Evolutionary conservation across 495 filamentous ascomycete genomes (phyloP), one percentile per base, ranked within the genome.

Genomic region (Hypoxylon trugodes): DNA sequence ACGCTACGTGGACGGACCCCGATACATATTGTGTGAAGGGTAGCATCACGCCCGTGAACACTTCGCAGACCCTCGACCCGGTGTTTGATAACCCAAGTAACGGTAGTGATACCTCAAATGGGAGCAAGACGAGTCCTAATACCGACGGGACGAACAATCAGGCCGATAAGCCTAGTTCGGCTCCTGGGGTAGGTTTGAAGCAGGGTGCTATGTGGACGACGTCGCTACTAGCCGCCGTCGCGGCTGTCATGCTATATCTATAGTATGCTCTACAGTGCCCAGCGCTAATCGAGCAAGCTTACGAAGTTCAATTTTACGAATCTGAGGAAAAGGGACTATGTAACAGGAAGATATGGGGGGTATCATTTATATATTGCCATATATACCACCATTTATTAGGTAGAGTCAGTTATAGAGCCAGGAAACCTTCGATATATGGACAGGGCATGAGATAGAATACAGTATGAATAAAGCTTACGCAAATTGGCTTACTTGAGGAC

Each of bases 1-100:
- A 81, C 3, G 90, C 91, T 4, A 91, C 92, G 56, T 96, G 93
- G 93, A 87, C 91, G 37, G 93, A 96, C 71, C 90, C 90, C 21
- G 30, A n/a, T 3, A 32, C 7, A 6, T 56, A 56, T 21, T 66
- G 62, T 18, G 62, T 65, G 25, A 12, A 37, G n/a, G 61, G 54
- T 3, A 65, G 61, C 28, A 25, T 36, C 25, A 36, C 38, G 0
- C 46, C 47, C 4, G 54, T 48, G 1, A 50, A 50, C 5, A 52
- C 26, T 19, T 12, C 54, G 0, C 47, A 48, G 22, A 36, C 46
- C 0, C 8, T 59, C 2, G 61, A 65, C 13, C 54, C 61, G 48
- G 54, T 49, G 1, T 65, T 65, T 25, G 28, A 28, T 4, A 60
- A 13, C 12, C 25, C 32, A 6, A 36, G 30, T 1, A 19, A 24